These are phyloP conservation scores for Thalia dealbata DNA, from an alignment of 176 grass and related monocot species.

Conservation along the genomic window DNA sequence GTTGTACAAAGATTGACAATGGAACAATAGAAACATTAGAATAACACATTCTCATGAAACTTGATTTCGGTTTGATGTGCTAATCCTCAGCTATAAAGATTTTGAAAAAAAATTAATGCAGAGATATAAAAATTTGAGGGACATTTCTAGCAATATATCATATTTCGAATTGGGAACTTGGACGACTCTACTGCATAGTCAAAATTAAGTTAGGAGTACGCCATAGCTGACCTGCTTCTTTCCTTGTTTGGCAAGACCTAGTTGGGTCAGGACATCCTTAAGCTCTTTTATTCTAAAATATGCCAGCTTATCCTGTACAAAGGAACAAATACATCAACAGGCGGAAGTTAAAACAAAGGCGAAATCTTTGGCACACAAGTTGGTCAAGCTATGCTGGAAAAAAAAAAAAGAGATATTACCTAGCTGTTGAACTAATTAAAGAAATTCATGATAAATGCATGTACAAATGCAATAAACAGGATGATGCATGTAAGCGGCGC, in stretches of 20 bases:
- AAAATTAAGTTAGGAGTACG: neutral
- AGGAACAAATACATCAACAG: constrained; percentile 19
- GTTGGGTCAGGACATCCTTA: constrained; percentile 89
- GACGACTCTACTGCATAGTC: neutral
- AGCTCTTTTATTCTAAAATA: constrained; percentile 98
- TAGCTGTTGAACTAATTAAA: neutral
- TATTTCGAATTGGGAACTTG: neutral
- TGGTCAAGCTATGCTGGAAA: neutral
- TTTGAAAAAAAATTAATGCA: no score
- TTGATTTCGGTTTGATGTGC: neutral
- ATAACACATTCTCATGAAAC: neutral
- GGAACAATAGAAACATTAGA: neutral
- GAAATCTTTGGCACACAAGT: neutral
- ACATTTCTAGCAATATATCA: neutral
- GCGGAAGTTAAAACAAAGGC: constrained; percentile 1
- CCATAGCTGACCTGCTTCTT: constrained; percentile 76
- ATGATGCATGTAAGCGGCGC: neutral
- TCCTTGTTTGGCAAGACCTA: constrained; percentile 80
- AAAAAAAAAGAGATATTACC: neutral
- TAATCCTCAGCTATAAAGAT: no score
- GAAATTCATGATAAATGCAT: neutral
- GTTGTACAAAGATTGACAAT: neutral
- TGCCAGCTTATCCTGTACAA: constrained; percentile 68
- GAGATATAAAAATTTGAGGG: neutral
- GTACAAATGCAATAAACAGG: neutral